These are phyloP conservation scores for Blastobotrys aristatus DNA, from an alignment of 1,139 yeast species.

Conservation along the genomic window DNA sequence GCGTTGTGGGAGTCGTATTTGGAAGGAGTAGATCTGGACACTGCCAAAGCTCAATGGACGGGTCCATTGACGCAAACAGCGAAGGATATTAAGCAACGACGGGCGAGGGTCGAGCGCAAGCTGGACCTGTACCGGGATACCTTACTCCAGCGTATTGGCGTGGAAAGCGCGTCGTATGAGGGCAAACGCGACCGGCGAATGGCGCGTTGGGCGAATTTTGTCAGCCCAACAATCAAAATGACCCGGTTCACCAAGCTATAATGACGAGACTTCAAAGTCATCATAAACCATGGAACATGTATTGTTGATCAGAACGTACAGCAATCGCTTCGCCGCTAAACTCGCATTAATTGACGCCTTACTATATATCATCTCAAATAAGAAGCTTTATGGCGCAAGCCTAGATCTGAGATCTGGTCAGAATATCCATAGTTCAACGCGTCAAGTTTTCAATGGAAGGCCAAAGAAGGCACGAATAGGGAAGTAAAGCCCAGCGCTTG, in stretches of 20 bases:
- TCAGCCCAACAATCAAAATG: conserved; percentile 5
- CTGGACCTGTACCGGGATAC: conserved; percentile 10
- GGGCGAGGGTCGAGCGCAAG: not conserved
- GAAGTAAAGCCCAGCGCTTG: no score
- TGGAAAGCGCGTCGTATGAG: not conserved
- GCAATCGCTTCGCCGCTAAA: no score
- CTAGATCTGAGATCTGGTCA: no score
- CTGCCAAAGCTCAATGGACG: conserved; percentile 1
- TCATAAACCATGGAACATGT: no score
- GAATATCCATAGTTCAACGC: no score
- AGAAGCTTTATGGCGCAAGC: no score
- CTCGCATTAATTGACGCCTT: not conserved
- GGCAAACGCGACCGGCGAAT: conserved; percentile 6
- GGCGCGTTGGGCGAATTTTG: conserved; percentile 12
- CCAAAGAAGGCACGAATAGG: no score
- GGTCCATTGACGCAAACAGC: not conserved
- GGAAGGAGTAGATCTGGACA: not conserved
- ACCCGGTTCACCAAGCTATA: not conserved
- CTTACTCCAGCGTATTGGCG: conserved; percentile 8
- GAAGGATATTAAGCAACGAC: not conserved
- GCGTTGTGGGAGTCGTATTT: conserved; percentile 20
- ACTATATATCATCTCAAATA: no score
- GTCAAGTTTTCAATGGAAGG: no score
- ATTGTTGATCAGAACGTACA: no score
- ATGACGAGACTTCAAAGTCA: no score